A percentile compares a stretch with the other conserved stretches of the same genome.
These are phyloP conservation scores for Pichia sp. DNA, from an alignment of 1,139 yeast species.

Conservation along the genomic window DNA sequence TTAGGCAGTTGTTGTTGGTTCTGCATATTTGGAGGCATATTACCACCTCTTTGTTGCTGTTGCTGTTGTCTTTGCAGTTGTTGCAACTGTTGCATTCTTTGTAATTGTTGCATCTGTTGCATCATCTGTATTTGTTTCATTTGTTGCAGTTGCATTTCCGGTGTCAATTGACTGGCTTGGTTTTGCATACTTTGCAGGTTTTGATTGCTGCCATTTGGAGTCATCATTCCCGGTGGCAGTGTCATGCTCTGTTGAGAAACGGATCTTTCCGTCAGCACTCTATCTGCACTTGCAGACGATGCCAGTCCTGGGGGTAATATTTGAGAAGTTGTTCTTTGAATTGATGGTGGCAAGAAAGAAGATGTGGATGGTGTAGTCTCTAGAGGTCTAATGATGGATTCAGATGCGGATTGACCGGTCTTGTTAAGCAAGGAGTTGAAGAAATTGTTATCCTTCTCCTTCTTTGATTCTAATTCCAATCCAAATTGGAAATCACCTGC, in stretches of 20 bases:
- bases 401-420: background rate
- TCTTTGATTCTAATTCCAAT: slow-evolving; percentile 13
- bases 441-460: slow-evolving; percentile 10
- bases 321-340: slow-evolving; percentile 4
- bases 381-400: background rate
- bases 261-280: no score
- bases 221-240: slow-evolving; percentile 1
- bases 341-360: background rate
- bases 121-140: slow-evolving; percentile 5
- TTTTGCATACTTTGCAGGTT: background rate
- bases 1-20: background rate
- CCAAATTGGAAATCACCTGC: slow-evolving; percentile 16
- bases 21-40: background rate
- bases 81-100: slow-evolving; percentile 7
- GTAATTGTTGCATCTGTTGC: slow-evolving; percentile 11
- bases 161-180: background rate
- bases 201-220: background rate
- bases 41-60: background rate
- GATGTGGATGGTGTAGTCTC: background rate
- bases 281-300: background rate
- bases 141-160: slow-evolving; percentile 1
- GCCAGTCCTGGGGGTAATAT: slow-evolving; percentile 9
- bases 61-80: slow-evolving; percentile 5
- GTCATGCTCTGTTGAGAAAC: no score
- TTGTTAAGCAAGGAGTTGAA: slow-evolving; percentile 15